Percentiles rank a stretch among this genome's conserved stretches.
phyloP scores from a whole-genome alignment of 2,329 filamentous ascomycete genomes.

The Aspergillus clavatus region DNA sequence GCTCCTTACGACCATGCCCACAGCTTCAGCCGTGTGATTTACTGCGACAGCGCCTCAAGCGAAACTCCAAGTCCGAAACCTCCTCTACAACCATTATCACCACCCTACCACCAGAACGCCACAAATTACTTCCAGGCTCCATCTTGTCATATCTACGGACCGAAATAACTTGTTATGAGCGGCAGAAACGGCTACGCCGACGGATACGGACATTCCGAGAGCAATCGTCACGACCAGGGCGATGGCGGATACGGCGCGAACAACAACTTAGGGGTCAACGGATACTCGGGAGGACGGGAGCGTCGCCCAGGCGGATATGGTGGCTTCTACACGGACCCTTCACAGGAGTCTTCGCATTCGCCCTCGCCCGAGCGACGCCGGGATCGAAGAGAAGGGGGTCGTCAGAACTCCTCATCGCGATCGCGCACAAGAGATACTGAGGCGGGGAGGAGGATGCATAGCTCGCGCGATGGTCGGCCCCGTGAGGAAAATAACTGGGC shows the following conservation, averaged over 20 bases:
- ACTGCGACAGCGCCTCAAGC: constrained; percentile 16
- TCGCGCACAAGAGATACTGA: constrained; percentile 33
- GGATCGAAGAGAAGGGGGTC: constrained; percentile 29
- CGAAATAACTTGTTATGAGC: constrained; percentile 28
- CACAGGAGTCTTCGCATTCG: constrained; percentile 24
- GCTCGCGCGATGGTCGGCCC: constrained; percentile 25
- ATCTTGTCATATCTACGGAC: constrained; percentile 4
- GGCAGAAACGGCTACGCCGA: constrained; percentile 33
- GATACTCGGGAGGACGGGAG: constrained; percentile 30
- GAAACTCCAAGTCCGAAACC: constrained; percentile 5
- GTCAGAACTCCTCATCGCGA: constrained; percentile 28
- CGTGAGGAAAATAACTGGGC: constrained; percentile 19
- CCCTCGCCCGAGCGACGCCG: constrained; percentile 30
- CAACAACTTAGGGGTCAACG: constrained; percentile 29
- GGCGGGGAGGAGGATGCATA: constrained; percentile 22
- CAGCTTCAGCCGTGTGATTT: constrained; percentile 11
- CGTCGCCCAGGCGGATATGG: constrained; percentile 43
- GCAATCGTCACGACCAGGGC: constrained; percentile 31
- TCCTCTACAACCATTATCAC: constrained; percentile 10
- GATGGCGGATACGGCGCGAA: constrained; percentile 31
- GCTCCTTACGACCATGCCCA: constrained; percentile 22
- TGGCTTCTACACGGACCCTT: constrained; percentile 36
- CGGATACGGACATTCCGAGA: constrained; percentile 36
- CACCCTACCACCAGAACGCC: constrained; percentile 13
- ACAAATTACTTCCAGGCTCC: background rate